These are phyloP conservation scores for Podospora bellae-mahoneyi DNA, from an alignment of 495 filamentous ascomycete genomes.

Conservation along the genomic window DNA sequence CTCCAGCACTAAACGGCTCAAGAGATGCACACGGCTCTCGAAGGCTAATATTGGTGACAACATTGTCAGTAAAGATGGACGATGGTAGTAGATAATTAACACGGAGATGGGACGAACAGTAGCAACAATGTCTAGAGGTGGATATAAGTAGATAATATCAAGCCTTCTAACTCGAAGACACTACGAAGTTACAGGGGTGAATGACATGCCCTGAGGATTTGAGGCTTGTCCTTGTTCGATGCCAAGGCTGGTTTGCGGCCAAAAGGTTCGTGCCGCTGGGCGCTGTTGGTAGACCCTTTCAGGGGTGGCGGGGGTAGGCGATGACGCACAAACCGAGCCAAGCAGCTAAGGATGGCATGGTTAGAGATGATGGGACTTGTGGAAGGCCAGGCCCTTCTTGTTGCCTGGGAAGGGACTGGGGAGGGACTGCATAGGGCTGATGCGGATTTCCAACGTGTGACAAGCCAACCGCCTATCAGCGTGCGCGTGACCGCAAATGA, in stretches of 20 bases:
- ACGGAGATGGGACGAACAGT: too few relatives aligned
- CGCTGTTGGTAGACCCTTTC: neutral
- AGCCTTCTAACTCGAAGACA: neutral
- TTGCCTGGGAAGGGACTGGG: neutral
- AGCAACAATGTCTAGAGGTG: neutral
- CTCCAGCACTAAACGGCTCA: constrained; percentile 1
- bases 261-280: neutral
- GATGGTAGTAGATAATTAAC: neutral
- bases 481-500: neutral
- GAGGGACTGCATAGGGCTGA: neutral
- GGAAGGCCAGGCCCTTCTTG: neutral
- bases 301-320: neutral
- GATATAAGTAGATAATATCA: neutral
- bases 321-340: neutral
- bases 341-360: neutral
- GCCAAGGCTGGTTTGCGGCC: neutral
- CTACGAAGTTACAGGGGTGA: neutral
- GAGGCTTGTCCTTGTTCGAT: neutral
- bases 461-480: neutral
- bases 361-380: neutral
- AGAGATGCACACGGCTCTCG: neutral
- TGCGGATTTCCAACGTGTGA: neutral
- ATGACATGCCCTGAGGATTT: neutral
- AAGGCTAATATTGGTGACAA: constrained; percentile 5
- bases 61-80: neutral